Evolutionary conservation across 495 filamentous ascomycete genomes (phyloP).

Genomic region (Hyaloscypha variabilis): DNA sequence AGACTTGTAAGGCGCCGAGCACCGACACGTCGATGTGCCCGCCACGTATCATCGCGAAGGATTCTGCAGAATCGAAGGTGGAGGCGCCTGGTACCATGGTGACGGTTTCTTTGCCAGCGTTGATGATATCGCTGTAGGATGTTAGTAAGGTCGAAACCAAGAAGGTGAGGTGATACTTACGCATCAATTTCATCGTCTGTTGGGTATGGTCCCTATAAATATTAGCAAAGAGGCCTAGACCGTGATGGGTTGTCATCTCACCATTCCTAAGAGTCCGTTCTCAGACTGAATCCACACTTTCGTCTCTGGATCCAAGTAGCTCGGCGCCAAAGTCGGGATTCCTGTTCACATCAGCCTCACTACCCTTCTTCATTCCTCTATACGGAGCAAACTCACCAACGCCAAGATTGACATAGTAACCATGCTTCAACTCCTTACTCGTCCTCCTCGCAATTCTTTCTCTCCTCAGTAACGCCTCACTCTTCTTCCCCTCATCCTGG

Average conservation of each 20-base stretch:
- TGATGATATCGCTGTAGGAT: slow-evolving; percentile 75
- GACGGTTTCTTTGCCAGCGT: slow-evolving; percentile 93
- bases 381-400: slow-evolving; percentile 42
- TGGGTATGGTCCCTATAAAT: slow-evolving; percentile 56
- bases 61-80: slow-evolving; percentile 84
- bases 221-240: neutral
- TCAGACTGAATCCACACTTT: slow-evolving; percentile 87
- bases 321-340: slow-evolving; percentile 64
- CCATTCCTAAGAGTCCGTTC: slow-evolving; percentile 89
- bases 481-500: slow-evolving; percentile 27
- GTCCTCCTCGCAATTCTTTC: slow-evolving; percentile 62
- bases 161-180: slow-evolving; percentile 24
- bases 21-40: slow-evolving; percentile 90
- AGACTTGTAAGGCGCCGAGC: slow-evolving; percentile 90
- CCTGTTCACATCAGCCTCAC: slow-evolving; percentile 28
- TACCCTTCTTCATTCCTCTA: neutral
- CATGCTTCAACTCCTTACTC: slow-evolving; percentile 63
- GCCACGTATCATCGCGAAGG: slow-evolving; percentile 91
- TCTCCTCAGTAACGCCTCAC: slow-evolving; percentile 44
- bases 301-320: slow-evolving; percentile 50
- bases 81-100: slow-evolving; percentile 79
- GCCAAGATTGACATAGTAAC: slow-evolving; percentile 69
- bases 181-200: slow-evolving; percentile 72
- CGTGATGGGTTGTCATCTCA: slow-evolving; percentile 66
- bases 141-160: neutral